These are phyloP conservation scores for Podaxis mareebaensis DNA, from an alignment of 768 basidiomycete genomes.

Conservation along the genomic window DNA sequence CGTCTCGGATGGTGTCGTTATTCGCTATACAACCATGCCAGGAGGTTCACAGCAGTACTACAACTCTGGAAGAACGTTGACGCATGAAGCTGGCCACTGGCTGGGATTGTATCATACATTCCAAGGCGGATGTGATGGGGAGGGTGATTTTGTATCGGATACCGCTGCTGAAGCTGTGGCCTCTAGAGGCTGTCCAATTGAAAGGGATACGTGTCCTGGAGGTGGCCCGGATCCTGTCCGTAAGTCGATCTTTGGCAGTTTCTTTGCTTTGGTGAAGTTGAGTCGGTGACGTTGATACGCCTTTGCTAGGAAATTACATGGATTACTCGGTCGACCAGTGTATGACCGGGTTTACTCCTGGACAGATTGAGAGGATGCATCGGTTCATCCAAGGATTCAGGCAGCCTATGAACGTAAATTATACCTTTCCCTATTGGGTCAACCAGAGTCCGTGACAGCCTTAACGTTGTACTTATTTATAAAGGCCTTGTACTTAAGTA, in stretches of 20 bases:
- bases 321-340: constrained; percentile 48
- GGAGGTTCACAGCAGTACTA: constrained; percentile 41
- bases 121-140: constrained; percentile 32
- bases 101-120: constrained; percentile 51
- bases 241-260: constrained; percentile 22
- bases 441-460: neutral
- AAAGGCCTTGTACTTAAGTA: neutral
- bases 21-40: constrained; percentile 37
- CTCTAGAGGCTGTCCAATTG: constrained; percentile 37
- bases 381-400: constrained; percentile 18
- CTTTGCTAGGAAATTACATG: constrained; percentile 42
- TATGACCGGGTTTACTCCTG: constrained; percentile 45
- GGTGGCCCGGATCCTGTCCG: constrained; percentile 40
- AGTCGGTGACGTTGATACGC: neutral
- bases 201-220: constrained; percentile 31
- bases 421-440: constrained; percentile 6
- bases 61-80: constrained; percentile 45
- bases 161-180: constrained; percentile 40
- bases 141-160: constrained; percentile 43
- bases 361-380: constrained; percentile 41
- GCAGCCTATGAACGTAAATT: neutral
- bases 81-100: constrained; percentile 54
- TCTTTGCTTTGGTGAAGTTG: neutral
- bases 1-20: constrained; percentile 45
- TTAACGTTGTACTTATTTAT: neutral